Conservation (phyloP, 148 eudicot species). For the Camellia granthamiana region DNA sequence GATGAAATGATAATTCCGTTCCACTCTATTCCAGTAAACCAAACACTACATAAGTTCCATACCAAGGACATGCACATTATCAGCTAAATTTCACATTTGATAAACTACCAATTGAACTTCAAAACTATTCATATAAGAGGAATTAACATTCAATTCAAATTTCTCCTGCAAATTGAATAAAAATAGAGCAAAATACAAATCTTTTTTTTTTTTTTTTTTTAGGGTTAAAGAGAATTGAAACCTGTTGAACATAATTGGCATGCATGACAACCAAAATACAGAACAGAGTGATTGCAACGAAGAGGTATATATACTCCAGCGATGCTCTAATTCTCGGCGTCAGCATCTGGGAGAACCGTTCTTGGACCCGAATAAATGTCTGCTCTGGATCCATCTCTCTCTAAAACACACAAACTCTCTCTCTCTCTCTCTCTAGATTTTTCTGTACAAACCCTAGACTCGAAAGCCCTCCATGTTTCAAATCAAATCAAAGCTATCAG, state of each 20-base stretch:
- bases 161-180: neutral
- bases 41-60: neutral
- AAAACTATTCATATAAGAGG: neutral
- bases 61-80: neutral
- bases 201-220: too few species aligned
- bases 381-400: conserved; percentile 83
- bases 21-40: too few species aligned
- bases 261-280: conserved; percentile 93
- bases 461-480: neutral
- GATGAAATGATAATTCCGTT: too few species aligned
- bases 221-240: neutral
- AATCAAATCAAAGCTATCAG: too few species aligned
- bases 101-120: neutral
- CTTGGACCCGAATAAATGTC: conserved; percentile 93
- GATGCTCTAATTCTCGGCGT: conserved; percentile 59
- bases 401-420: neutral
- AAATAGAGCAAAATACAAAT: neutral
- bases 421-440: neutral
- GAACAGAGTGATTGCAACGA: conserved; percentile 75
- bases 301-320: conserved; percentile 69
- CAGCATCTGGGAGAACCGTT: conserved; percentile 81
- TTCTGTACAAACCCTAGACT: neutral
- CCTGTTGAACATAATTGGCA: conserved; percentile 99
- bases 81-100: conserved; percentile 4
- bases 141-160: neutral